A percentile compares a stretch with the other conserved stretches of the same genome.
Evolutionary conservation across 2,329 filamentous ascomycete genomes (phyloP).

Genomic region (Fragosphaeria purpurea): DNA sequence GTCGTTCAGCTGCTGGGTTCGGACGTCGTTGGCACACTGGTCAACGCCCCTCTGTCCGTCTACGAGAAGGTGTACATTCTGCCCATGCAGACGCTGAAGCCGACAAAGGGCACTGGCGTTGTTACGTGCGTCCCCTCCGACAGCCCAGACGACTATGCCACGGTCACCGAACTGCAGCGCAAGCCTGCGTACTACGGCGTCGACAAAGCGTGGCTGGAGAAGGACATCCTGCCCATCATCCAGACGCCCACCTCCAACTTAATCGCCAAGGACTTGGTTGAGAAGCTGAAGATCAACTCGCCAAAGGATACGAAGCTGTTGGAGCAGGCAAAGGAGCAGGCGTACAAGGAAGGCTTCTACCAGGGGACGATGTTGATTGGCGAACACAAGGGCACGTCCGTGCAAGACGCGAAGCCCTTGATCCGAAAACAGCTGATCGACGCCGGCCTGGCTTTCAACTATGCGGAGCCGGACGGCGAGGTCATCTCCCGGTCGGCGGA

Average conservation of each 20-base stretch:
- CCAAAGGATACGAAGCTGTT: slow-evolving; percentile 90
- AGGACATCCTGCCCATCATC: slow-evolving; percentile 83
- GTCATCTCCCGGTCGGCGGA: slow-evolving; percentile 67
- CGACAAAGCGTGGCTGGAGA: slow-evolving; percentile 89
- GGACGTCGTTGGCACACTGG: slow-evolving; percentile 75
- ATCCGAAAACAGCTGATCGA: slow-evolving; percentile 70
- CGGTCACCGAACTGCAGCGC: slow-evolving; percentile 76
- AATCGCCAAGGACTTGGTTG: slow-evolving; percentile 71
- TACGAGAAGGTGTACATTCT: slow-evolving; percentile 79
- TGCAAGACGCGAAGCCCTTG: slow-evolving; percentile 73
- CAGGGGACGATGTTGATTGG: slow-evolving; percentile 84
- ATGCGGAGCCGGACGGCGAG: slow-evolving; percentile 84
- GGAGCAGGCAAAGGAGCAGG: slow-evolving; percentile 86
- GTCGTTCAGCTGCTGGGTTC: slow-evolving; percentile 66
- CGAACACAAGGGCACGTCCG: slow-evolving; percentile 77
- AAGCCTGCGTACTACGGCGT: slow-evolving; percentile 96
- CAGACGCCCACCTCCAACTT: slow-evolving; percentile 75
- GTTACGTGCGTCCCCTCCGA: slow-evolving; percentile 94
- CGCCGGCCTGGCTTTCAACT: slow-evolving; percentile 71
- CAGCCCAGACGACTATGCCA: slow-evolving; percentile 91
- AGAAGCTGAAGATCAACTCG: slow-evolving; percentile 92
- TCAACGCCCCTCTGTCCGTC: slow-evolving; percentile 79
- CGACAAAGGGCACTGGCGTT: slow-evolving; percentile 91
- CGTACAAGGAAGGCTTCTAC: slow-evolving; percentile 97
- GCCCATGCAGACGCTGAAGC: slow-evolving; percentile 89